phyloP scores from a whole-genome alignment of 2,329 filamentous ascomycete species.

The Capronia americana region DNA sequence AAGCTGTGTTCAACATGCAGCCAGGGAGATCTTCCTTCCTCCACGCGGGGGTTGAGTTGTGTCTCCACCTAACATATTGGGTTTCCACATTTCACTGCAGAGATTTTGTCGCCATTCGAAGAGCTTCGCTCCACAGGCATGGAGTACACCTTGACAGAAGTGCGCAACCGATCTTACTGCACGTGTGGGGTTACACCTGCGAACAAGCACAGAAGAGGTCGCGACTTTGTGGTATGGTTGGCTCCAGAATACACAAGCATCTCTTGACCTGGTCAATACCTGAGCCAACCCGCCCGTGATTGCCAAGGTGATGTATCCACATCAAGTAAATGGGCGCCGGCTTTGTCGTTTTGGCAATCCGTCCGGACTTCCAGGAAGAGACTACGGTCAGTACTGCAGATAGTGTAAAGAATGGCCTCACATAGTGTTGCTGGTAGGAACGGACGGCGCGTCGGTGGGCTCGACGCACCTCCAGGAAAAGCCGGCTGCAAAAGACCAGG shows the following conservation, averaged over 20 bases:
- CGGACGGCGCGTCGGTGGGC: background rate
- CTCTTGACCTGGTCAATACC: background rate
- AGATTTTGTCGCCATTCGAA: background rate
- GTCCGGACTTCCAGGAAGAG: background rate
- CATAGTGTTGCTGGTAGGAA: too few species aligned
- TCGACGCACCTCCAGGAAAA: background rate
- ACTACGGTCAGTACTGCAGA: background rate
- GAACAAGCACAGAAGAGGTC: background rate
- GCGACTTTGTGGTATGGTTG: background rate
- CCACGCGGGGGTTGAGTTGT: conserved; percentile 9
- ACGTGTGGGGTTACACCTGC: background rate
- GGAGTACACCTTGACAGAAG: background rate
- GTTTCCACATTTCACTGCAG: background rate
- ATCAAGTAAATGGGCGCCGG: background rate
- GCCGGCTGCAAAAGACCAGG: background rate
- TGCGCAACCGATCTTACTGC: background rate
- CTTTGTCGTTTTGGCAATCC: background rate
- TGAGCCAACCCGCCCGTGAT: background rate
- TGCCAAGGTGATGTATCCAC: background rate
- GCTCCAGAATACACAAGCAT: background rate
- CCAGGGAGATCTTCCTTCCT: conserved; percentile 8
- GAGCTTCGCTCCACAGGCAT: background rate
- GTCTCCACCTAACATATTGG: background rate
- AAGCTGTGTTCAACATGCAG: background rate
- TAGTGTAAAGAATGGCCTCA: background rate